Evolutionary conservation across 805 yeast species (phyloP).

Genomic region (Myxozyma kluyveri): DNA sequence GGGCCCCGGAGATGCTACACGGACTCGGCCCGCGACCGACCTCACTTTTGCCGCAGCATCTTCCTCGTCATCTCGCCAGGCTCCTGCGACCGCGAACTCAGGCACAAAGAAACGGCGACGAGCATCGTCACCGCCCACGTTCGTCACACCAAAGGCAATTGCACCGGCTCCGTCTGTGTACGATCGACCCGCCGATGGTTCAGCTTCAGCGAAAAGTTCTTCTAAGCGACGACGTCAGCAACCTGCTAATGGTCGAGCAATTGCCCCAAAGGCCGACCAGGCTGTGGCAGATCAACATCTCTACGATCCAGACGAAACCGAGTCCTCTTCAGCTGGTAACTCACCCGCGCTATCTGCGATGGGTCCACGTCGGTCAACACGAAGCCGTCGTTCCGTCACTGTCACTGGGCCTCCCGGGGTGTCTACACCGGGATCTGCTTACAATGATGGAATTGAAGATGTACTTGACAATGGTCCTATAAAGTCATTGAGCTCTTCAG

Average conservation of each 20-base stretch:
- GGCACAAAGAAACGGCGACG: constrained; percentile 12
- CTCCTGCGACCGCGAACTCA: constrained; percentile 4
- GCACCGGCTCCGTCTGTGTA: not conserved
- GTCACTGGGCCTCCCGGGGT: not conserved
- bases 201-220: not conserved
- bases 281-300: not conserved
- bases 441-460: too few species aligned
- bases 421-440: not conserved
- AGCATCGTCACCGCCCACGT: not conserved
- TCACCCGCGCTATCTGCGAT: not conserved
- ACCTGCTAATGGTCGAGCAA: not conserved
- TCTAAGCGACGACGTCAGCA: constrained; percentile 1
- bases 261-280: not conserved
- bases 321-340: constrained; percentile 6
- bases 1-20: not conserved
- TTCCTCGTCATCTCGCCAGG: not conserved
- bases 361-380: not conserved
- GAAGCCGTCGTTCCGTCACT: not conserved
- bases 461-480: too few species aligned
- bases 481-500: not conserved
- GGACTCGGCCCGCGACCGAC: not conserved
- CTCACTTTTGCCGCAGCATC: not conserved
- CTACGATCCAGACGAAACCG: constrained; percentile 22
- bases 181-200: not conserved
- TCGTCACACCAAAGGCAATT: not conserved